These are phyloP conservation scores for Medicago ruthenica DNA, from an alignment of 306 rosid genomes.

Conservation along the genomic window DNA sequence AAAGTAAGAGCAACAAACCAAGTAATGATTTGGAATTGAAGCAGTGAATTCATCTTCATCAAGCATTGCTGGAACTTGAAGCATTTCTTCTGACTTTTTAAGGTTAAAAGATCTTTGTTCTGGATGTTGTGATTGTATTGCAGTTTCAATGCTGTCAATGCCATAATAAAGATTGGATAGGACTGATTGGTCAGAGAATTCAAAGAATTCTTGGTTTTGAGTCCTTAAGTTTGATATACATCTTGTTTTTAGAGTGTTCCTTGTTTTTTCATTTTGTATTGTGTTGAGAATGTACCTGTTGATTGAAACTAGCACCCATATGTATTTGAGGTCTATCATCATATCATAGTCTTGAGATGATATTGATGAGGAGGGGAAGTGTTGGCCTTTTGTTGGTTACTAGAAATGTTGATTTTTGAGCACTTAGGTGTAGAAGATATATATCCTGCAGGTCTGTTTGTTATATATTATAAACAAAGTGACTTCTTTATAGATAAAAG, in stretches of 20 bases:
- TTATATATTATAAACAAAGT: too few relatives aligned
- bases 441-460: neutral
- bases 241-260: constrained; percentile 55
- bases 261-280: constrained; percentile 51
- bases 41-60: constrained; percentile 69
- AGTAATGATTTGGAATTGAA: constrained; percentile 57
- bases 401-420: constrained; percentile 38
- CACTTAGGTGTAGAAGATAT: constrained; percentile 28
- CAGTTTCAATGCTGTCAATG: constrained; percentile 65
- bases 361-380: neutral
- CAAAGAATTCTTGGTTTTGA: constrained; percentile 66
- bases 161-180: constrained; percentile 76
- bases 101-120: constrained; percentile 57
- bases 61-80: constrained; percentile 82
- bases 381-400: constrained; percentile 39
- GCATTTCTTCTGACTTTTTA: constrained; percentile 73
- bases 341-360: constrained; percentile 33
- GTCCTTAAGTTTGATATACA: constrained; percentile 57
- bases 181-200: constrained; percentile 72
- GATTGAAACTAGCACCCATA: constrained; percentile 61
- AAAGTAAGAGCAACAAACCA: constrained; percentile 78
- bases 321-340: constrained; percentile 61
- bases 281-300: constrained; percentile 56
- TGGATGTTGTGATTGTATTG: constrained; percentile 49
- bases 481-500: too few relatives aligned